phyloP scores from a whole-genome alignment of 345 rosid species.

The Linum usitatissimum region DNA sequence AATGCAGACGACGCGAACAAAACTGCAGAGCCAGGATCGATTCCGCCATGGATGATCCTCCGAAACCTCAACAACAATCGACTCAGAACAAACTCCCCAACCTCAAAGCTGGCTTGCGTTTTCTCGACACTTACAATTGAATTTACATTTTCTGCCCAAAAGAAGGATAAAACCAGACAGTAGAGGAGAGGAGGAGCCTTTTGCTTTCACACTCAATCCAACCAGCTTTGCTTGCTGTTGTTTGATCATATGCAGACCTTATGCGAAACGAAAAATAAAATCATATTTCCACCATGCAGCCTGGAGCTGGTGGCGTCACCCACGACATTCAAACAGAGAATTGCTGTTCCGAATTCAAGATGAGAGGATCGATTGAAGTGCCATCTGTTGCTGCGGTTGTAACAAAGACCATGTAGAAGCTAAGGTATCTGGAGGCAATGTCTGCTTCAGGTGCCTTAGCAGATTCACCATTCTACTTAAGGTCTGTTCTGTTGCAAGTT shows the following conservation, averaged over 20 bases:
- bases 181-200: neutral
- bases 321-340: slow-evolving; percentile 9
- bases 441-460: slow-evolving; percentile 86
- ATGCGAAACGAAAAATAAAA: slow-evolving; percentile 25
- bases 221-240: slow-evolving; percentile 19
- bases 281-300: slow-evolving; percentile 20
- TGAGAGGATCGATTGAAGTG: slow-evolving; percentile 86
- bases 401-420: slow-evolving; percentile 84
- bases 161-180: neutral
- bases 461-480: slow-evolving; percentile 66
- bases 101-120: slow-evolving; percentile 6
- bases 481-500: slow-evolving; percentile 83
- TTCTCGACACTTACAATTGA: slow-evolving; percentile 15
- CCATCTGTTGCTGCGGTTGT: slow-evolving; percentile 93
- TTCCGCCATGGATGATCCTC: neutral
- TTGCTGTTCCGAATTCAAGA: slow-evolving; percentile 21
- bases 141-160: slow-evolving; percentile 42
- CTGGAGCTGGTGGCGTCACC: slow-evolving; percentile 13
- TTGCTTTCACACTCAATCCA: slow-evolving; percentile 28
- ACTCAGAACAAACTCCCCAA: neutral
- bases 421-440: slow-evolving; percentile 80
- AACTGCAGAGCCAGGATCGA: slow-evolving; percentile 27
- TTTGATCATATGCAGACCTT: slow-evolving; percentile 26
- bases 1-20: slow-evolving; percentile 28
- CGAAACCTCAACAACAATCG: neutral